phyloP scores from a whole-genome alignment of 2,329 filamentous ascomycete genomes.

The Ramularia collo-cygni region DNA sequence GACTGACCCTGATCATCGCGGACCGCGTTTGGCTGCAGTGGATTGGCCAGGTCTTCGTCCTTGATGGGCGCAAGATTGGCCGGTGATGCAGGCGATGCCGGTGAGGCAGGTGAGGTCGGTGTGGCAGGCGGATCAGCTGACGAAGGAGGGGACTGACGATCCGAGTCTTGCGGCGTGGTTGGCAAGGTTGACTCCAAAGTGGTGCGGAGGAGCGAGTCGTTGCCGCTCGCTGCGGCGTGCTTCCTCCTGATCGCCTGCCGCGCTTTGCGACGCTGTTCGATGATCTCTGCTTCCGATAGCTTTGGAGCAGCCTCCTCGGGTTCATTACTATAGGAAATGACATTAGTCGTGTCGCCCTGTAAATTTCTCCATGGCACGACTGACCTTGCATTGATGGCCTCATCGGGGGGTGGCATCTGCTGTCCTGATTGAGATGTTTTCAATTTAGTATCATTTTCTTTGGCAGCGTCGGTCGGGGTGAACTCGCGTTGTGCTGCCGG shows the following conservation, averaged over 20 bases:
- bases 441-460: conserved; percentile 13
- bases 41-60: conserved; percentile 34
- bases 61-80: conserved; percentile 37
- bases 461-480: conserved; percentile 9
- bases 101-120: conserved; percentile 22
- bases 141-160: conserved; percentile 23
- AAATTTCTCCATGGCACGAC: conserved; percentile 2
- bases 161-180: conserved; percentile 32
- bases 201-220: conserved; percentile 57
- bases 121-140: conserved; percentile 31
- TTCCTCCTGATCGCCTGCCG: conserved; percentile 82
- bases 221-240: conserved; percentile 53
- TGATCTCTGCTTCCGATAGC: conserved; percentile 68
- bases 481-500: conserved; percentile 15
- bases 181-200: conserved; percentile 44
- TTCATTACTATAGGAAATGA: conserved; percentile 34
- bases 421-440: conserved; percentile 9
- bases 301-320: conserved; percentile 46
- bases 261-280: conserved; percentile 76
- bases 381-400: conserved; percentile 10
- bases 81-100: conserved; percentile 30
- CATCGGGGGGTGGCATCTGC: conserved; percentile 3
- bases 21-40: conserved; percentile 23
- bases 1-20: conserved; percentile 65
- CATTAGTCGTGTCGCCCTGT: background rate